phyloP scores from a whole-genome alignment of 139 green algal species.

The Spirogloea muscicola region DNA sequence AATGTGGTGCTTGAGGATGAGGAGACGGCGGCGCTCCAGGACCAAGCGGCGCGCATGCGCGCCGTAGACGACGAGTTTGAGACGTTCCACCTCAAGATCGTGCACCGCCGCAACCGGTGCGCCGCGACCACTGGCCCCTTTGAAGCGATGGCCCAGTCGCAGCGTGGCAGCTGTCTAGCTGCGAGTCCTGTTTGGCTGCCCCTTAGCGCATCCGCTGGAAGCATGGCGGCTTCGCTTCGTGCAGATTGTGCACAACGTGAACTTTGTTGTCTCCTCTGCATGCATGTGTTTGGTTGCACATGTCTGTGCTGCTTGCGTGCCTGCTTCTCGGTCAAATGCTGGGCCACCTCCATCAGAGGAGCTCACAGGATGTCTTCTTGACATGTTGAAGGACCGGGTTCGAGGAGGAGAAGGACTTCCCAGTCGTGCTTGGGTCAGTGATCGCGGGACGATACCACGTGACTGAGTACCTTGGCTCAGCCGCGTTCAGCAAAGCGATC shows the following conservation, averaged over 20 bases:
- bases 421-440: constrained; percentile 74
- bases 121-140: too few species aligned
- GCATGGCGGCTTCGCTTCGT: too few species aligned
- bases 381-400: constrained; percentile 71
- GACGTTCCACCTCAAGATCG: constrained; percentile 36
- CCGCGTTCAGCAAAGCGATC: constrained; percentile 91
- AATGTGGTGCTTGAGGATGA: constrained; percentile 13
- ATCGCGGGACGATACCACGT: constrained; percentile 89
- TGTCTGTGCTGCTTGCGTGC: not conserved
- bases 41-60: not conserved
- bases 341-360: not conserved
- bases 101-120: constrained; percentile 40
- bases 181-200: too few species aligned
- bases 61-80: constrained; percentile 38
- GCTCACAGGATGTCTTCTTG: too few species aligned
- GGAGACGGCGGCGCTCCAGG: not conserved
- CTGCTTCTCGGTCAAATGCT: not conserved
- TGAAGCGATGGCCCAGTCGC: too few species aligned
- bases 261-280: too few species aligned
- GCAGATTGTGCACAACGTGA: too few species aligned
- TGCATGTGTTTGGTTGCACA: not conserved
- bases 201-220: too few species aligned
- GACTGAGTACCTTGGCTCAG: constrained; percentile 82
- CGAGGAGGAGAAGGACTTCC: constrained; percentile 87
- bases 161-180: too few species aligned